These are phyloP conservation scores for Sesbania bispinosa DNA, from an alignment of 306 rosid genomes.

Conservation along the genomic window DNA sequence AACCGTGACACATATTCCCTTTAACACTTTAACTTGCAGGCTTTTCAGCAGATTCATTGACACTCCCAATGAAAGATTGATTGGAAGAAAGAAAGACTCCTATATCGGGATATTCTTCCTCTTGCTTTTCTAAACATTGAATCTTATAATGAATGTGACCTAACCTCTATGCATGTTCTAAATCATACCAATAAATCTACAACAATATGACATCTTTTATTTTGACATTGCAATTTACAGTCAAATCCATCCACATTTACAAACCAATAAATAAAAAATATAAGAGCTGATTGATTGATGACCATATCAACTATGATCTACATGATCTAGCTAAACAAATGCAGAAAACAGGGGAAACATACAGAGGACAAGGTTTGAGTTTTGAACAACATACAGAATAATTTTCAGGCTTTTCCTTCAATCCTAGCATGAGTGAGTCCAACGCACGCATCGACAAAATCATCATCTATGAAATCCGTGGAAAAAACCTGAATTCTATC, in stretches of 20 bases:
- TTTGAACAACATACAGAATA: neutral
- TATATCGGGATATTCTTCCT: too few species aligned
- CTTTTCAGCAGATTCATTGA: too few species aligned
- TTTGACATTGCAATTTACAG: neutral
- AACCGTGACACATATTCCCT: too few species aligned
- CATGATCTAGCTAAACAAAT: neutral
- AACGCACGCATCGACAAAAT: slow-evolving; percentile 82
- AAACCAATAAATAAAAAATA: neutral
- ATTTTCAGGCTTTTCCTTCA: slow-evolving; percentile 53
- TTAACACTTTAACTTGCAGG: too few species aligned
- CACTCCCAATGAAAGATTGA: too few species aligned
- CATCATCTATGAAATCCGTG: slow-evolving; percentile 70
- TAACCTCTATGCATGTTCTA: too few species aligned
- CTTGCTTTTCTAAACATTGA: too few species aligned
- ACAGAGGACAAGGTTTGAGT: neutral
- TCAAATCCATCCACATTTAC: neutral
- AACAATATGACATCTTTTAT: neutral
- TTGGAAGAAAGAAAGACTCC: too few species aligned
- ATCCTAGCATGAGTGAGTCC: slow-evolving; percentile 71
- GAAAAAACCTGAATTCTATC: slow-evolving; percentile 75
- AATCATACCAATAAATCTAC: too few species aligned
- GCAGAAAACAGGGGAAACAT: neutral
- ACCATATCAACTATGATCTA: too few species aligned
- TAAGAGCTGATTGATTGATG: neutral
- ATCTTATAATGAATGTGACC: too few species aligned